Conservation (phyloP, 2,329 filamentous ascomycete genomes). For the Phialemonium atrogriseum region DNA sequence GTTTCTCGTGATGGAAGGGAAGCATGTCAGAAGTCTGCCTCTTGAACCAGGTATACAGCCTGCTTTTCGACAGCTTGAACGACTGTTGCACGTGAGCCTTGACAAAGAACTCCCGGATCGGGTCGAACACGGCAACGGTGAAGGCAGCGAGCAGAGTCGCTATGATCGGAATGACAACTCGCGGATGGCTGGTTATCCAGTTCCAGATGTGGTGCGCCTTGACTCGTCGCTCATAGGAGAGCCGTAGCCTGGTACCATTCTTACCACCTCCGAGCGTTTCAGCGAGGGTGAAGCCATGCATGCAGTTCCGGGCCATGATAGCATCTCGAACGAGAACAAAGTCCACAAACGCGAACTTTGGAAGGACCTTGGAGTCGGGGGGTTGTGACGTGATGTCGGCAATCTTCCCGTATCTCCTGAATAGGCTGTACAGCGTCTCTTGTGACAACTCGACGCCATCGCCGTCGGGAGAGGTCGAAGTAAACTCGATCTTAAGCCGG, state of each 20-base stretch:
- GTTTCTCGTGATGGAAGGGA: slow-evolving; percentile 45
- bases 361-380: slow-evolving; percentile 75
- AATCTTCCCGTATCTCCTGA: slow-evolving; percentile 85
- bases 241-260: slow-evolving; percentile 64
- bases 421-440: slow-evolving; percentile 78
- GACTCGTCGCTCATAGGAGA: slow-evolving; percentile 74
- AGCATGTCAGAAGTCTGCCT: slow-evolving; percentile 61
- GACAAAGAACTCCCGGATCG: slow-evolving; percentile 88
- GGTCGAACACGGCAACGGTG: slow-evolving; percentile 86
- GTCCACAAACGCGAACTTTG: slow-evolving; percentile 72
- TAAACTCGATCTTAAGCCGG: slow-evolving; percentile 75
- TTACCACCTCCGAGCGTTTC: slow-evolving; percentile 67
- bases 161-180: slow-evolving; percentile 76
- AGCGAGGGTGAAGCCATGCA: slow-evolving; percentile 72
- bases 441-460: slow-evolving; percentile 73
- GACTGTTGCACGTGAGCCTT: slow-evolving; percentile 76
- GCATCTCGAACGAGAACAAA: slow-evolving; percentile 67
- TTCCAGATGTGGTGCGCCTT: slow-evolving; percentile 76
- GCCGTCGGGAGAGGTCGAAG: slow-evolving; percentile 62
- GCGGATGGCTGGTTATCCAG: slow-evolving; percentile 78
- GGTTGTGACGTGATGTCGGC: slow-evolving; percentile 76
- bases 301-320: slow-evolving; percentile 83
- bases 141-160: slow-evolving; percentile 75
- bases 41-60: slow-evolving; percentile 73
- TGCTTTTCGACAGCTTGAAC: slow-evolving; percentile 65